Evolutionary conservation across 257 asterid genomes (phyloP).

Genomic region (Scutellaria minor): DNA sequence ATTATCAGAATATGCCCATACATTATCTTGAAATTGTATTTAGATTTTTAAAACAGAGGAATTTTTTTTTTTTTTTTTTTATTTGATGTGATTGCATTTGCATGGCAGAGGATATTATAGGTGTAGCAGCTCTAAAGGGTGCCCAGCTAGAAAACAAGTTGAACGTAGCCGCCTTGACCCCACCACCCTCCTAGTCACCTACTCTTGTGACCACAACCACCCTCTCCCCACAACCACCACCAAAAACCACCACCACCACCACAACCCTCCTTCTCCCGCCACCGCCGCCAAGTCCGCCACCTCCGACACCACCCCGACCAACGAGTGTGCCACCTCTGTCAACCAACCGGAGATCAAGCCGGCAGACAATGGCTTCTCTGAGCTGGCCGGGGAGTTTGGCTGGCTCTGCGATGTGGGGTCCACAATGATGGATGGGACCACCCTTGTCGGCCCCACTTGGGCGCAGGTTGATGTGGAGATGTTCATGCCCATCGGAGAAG

Average conservation of each 20-base stretch:
- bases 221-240: constrained; percentile 52
- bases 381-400: constrained; percentile 68
- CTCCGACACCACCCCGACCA: constrained; percentile 28
- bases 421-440: constrained; percentile 50
- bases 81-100: constrained; percentile 24
- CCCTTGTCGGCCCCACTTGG: constrained; percentile 60
- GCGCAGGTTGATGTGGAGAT: constrained; percentile 47
- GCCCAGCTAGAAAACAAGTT: constrained; percentile 88
- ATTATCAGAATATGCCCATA: too few species aligned
- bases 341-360: constrained; percentile 51
- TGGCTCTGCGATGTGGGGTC: constrained; percentile 70
- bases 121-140: constrained; percentile 83
- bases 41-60: background rate
- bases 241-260: constrained; percentile 53
- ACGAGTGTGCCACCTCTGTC: constrained; percentile 43
- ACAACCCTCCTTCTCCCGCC: constrained; percentile 27
- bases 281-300: constrained; percentile 31
- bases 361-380: constrained; percentile 45
- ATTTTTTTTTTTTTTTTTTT: background rate
- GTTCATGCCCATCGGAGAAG: constrained; percentile 66
- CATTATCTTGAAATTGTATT: background rate
- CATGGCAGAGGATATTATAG: constrained; percentile 79
- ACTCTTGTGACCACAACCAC: constrained; percentile 72
- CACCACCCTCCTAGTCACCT: constrained; percentile 73
- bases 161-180: constrained; percentile 81